Conservation (phyloP, 78 protist genomes). For the Dictyostelium intermedium region DNA sequence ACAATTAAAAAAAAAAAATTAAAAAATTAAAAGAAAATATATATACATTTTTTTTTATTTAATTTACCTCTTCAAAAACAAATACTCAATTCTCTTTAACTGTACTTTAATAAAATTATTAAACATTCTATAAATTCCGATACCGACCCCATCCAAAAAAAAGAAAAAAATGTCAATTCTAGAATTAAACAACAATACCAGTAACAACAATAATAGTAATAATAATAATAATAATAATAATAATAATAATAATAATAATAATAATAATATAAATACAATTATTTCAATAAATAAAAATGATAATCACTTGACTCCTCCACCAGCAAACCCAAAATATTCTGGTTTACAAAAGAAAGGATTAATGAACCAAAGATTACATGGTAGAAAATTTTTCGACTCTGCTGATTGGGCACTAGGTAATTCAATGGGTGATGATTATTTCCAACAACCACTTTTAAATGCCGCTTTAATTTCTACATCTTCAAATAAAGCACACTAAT, state of each 20-base stretch:
- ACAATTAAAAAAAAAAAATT: background rate
- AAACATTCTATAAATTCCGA: background rate
- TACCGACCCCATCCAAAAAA: background rate
- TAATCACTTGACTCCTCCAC: constrained; percentile 3
- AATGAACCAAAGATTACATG: constrained; percentile 23
- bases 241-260: background rate
- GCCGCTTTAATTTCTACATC: background rate
- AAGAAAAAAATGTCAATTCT: background rate
- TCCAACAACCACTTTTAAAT: background rate
- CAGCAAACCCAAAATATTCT: background rate
- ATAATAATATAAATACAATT: background rate
- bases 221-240: background rate
- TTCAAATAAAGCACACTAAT: background rate
- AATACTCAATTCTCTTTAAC: background rate
- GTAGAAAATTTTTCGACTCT: constrained; percentile 39
- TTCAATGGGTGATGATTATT: background rate
- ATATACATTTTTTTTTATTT: background rate
- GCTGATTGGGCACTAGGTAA: constrained; percentile 48
- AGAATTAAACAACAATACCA: background rate
- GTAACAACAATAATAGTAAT: background rate
- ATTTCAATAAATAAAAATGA: background rate
- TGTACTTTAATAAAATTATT: background rate
- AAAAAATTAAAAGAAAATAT: no score
- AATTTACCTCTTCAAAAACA: background rate
- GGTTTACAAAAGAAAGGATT: constrained; percentile 20